Base-by-base conservation (phyloP, 2,329 filamentous ascomycete genomes). In the Hypoxylon sp. region DNA sequence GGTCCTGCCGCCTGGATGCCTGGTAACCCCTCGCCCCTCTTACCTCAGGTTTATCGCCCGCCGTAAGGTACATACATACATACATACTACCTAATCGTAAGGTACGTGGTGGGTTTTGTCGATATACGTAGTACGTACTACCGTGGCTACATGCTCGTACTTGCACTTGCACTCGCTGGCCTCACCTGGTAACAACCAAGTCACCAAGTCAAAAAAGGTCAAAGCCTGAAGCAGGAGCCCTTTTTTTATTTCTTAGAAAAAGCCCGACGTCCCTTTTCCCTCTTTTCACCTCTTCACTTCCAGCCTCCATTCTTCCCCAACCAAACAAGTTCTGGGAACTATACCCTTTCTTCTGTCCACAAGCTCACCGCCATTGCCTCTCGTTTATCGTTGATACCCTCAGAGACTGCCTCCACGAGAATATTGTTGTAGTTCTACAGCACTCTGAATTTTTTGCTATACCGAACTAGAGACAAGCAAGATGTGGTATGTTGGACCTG, bases 401-500 rank as follows among this genome's bases (percentile, higher is more conserved):
- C 30, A 46, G 47, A 57, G 50, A 13, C 56, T 32, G 11, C 32
- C 20, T 22, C 48, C 44, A 56, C 15, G 54, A 41, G 52, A 49
- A 53, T 6, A 52, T 37, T 48, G 47, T 19, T 26, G 41, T 53
- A 59, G 60, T 56, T 56, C 22, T 47, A 50, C 43, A 34, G 59
- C 48, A 56, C 59, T 63, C 50, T n/a, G n/a, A n/a, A n/a, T 55
- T 61, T 48, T 47, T 59, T 61, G 48, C 56, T 50, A 61, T 30
- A 59, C 50, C 51, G 28, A 62, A 52, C 43, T 43, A 53, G 50
- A 68, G 20, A 17, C 44, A 47, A 10, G 39, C 72, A 75, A 70
- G 57, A 76, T 76, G 74, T 76, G 74, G 74, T 76, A 75, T 59
- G 74, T 75, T 56, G 60, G 54, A 70, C 64, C 56, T 58, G 48